phyloP scores from a whole-genome alignment of 148 eudicot genomes.

The Dianthus caryophyllus region DNA sequence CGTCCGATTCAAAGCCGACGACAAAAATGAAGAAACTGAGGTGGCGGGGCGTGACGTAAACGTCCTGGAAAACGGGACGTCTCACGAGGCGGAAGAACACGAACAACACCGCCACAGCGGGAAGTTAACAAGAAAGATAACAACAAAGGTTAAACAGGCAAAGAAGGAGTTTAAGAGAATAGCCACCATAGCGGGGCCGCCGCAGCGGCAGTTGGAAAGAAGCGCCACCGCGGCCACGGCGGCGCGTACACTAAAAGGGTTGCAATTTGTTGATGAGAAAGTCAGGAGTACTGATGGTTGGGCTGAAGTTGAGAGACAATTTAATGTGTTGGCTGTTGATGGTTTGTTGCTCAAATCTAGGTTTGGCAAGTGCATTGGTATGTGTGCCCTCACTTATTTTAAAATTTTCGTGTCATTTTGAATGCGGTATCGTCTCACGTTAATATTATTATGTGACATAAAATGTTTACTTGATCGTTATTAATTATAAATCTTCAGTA shows the following conservation, averaged over 20 bases:
- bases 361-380: constrained; percentile 56
- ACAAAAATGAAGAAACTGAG: not conserved
- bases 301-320: constrained; percentile 36
- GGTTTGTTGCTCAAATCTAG: constrained; percentile 36
- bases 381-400: too few species aligned
- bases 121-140: constrained; percentile 29
- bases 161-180: constrained; percentile 43
- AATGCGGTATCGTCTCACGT: too few species aligned
- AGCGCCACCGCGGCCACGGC: constrained; percentile 41
- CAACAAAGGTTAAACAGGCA: constrained; percentile 36
- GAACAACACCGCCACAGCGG: not conserved
- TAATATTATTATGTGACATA: too few species aligned
- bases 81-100: not conserved
- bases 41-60: not conserved
- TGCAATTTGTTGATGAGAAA: constrained; percentile 41
- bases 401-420: too few species aligned
- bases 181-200: constrained; percentile 18
- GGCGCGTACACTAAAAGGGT: constrained; percentile 36
- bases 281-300: constrained; percentile 44
- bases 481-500: too few species aligned
- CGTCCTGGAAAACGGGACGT: not conserved
- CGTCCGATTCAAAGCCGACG: constrained; percentile 1
- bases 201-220: constrained; percentile 24
- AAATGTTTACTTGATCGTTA: too few species aligned
- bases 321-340: constrained; percentile 29